Evolutionary conservation across 2,329 filamentous ascomycete genomes (phyloP), one percentile per base, ranked within the genome.

Genomic region (Penicillium sp.): DNA sequence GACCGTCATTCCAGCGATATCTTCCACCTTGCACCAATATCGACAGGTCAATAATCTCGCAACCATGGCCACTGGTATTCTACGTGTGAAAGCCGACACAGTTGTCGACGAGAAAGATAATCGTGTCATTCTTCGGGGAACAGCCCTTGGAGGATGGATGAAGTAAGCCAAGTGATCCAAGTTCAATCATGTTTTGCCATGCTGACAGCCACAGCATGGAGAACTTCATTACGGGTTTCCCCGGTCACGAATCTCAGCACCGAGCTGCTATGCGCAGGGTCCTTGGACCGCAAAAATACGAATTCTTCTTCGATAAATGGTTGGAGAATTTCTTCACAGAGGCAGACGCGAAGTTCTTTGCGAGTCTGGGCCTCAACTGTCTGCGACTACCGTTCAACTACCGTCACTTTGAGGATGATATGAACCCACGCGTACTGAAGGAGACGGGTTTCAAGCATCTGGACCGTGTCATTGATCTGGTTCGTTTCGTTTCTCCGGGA

Each of bases 181-280:
- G n/a, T 6, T 39, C 21, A 4, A 6, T 6, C 12, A 23, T 26
- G 5, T 21, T 28, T 16, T 42, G 6, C 39, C 16, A 18, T 2
- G 15, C 10, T 24, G 23, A 41, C n/a, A 13, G 41, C 2, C 51
- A 4, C 44, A 74, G 70, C 51, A 82, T 82, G 79, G 81, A 84
- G 65, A 85, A 84, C 65, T 85, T 85, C 73, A 85, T 85, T 57
- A 83, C 80, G 1, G 83, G 83, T n/a, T 85, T 79, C 52, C 74
- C 81, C 10, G 83, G 81, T 16, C 80, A 83, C 46, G 83, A 85
- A 62, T 74, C 74, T 21, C 76, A 84, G 54, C 79, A 83, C 54
- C 79, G 82, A 8, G 75, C 75, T 2, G 77, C 80, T 1, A 76
- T 85, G 68, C 70, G 77, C 0, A 72, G 77, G 49, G 79, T 81